Conservation (phyloP, 768 basidiomycete species). For the Tulasnella sp. region DNA sequence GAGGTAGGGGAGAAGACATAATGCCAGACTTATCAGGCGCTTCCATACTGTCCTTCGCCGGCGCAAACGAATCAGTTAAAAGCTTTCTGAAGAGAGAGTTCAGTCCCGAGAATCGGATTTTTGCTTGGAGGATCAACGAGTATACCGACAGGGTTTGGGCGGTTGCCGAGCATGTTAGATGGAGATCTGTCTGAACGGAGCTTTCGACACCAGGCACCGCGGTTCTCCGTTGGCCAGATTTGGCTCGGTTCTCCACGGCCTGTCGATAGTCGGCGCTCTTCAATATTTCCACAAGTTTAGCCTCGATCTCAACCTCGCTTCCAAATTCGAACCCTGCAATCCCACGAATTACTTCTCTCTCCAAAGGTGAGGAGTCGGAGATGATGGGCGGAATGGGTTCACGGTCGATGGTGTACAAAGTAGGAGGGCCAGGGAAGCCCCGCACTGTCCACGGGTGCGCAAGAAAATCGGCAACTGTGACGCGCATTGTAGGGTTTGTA, state of each 20-base stretch:
- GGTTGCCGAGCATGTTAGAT: no score
- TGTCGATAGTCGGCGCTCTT: constrained; percentile 66
- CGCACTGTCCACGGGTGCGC: constrained; percentile 89
- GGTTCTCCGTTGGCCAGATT: no score
- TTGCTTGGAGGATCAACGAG: no score
- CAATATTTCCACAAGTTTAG: constrained; percentile 57
- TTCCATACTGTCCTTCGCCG: constrained; percentile 30
- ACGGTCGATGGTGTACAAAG: constrained; percentile 75
- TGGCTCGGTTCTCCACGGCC: constrained; percentile 54
- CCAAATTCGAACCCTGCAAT: constrained; percentile 99
- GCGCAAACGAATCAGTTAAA: constrained; percentile 38
- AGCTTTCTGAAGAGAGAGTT: constrained; percentile 89
- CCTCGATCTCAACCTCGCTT: constrained; percentile 73
- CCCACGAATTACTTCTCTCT: constrained; percentile 69
- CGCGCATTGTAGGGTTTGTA: constrained; percentile 75
- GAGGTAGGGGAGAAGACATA: constrained; percentile 17
- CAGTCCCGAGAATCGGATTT: constrained; percentile 89
- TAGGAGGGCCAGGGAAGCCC: constrained; percentile 69
- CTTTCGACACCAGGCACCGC: no score
- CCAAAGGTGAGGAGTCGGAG: constrained; percentile 54
- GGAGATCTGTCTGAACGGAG: no score
- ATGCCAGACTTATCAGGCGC: constrained; percentile 24
- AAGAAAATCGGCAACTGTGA: constrained; percentile 74
- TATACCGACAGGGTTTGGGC: no score
- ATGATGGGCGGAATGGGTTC: constrained; percentile 57